These are phyloP conservation scores for Aschersonia sp. DNA, from an alignment of 2,329 filamentous ascomycete genomes.

Conservation along the genomic window DNA sequence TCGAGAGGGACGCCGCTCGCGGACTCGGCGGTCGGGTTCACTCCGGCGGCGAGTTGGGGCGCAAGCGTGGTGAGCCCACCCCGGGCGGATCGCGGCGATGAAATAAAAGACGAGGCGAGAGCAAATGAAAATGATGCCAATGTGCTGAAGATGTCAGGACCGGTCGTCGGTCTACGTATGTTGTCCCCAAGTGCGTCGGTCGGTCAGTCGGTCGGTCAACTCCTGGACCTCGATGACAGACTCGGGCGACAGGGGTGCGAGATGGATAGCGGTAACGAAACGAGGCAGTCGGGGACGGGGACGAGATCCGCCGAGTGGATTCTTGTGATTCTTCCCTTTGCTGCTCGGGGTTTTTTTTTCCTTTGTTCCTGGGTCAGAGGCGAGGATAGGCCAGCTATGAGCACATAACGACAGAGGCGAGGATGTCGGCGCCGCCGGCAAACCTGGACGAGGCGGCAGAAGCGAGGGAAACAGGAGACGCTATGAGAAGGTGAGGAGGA, in stretches of 20 bases:
- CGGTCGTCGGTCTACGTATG: too few species aligned
- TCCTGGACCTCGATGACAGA: not conserved
- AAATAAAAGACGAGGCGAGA: too few species aligned
- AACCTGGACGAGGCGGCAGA: not conserved
- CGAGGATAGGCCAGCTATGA: constrained; percentile 14
- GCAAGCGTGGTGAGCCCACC: too few species aligned
- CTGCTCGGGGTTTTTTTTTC: not conserved
- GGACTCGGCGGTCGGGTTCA: too few species aligned
- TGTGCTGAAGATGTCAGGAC: too few species aligned
- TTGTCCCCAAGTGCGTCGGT: not conserved
- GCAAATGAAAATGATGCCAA: too few species aligned
- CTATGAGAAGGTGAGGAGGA: not conserved
- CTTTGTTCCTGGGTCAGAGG: not conserved
- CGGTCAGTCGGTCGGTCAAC: not conserved
- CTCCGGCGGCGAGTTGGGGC: too few species aligned
- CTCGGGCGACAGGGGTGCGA: not conserved
- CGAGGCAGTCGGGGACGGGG: not conserved
- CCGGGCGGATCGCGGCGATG: too few species aligned
- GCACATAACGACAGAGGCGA: constrained; percentile 9
- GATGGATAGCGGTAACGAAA: not conserved
- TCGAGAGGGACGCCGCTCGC: too few species aligned
- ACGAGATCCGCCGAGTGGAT: too few species aligned
- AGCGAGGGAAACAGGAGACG: not conserved
- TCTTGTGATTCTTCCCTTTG: not conserved
- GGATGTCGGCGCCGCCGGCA: constrained; percentile 1